Evolutionary conservation across 805 yeast species (phyloP), one percentile per base, ranked within the genome.

Genomic region (Ascoidea rubescens): DNA sequence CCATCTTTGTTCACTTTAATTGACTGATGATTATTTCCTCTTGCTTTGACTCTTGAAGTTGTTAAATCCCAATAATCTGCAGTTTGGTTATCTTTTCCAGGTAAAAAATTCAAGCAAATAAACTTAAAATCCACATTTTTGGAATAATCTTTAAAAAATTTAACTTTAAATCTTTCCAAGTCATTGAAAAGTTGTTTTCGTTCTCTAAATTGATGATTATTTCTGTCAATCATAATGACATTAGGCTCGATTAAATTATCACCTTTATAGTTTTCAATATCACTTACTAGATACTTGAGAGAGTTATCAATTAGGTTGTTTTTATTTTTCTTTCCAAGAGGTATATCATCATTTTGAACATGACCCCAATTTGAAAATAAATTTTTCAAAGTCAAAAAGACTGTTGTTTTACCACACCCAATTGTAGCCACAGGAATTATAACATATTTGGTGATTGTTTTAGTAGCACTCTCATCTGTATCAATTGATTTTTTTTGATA

Each of bases 331-430:
- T 67, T 69, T 0, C 71, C 65, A 21, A 71, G 71, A 5, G 70
- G 67, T 30, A 86, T 70, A 57, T 86, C 78, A 66, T 91, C 98
- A 66, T 88, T 93, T 63, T 88, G 96, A 8, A 86, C 71, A 58
- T 82, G 85, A 0, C 77, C 82, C 83, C 95, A 84, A 0, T 68
- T 62, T 0, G 82, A 81, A 52, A 71, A 81, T 7, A 90, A 64
- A 7, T 71, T 60, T 0, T 60, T 55, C 46, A 93, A 68, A 0
- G 90, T 80, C 43, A 78, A 62, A 5, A 86, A 78, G 0, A 86
- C 77, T 0, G 97, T 88, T 0, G 97, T 89, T 62, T 93, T 93
- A 5, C 99, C 99, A 65, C 96, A 87, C 0, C 98, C 98, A 51
- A 91, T 77, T 0, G 96, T 88, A 0, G 97, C 89, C 3, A 90